Percentiles rank a stretch among this genome's conserved stretches.
Evolutionary conservation across 805 yeast species (phyloP).

Genomic region (Jamesozyma spencerorum): DNA sequence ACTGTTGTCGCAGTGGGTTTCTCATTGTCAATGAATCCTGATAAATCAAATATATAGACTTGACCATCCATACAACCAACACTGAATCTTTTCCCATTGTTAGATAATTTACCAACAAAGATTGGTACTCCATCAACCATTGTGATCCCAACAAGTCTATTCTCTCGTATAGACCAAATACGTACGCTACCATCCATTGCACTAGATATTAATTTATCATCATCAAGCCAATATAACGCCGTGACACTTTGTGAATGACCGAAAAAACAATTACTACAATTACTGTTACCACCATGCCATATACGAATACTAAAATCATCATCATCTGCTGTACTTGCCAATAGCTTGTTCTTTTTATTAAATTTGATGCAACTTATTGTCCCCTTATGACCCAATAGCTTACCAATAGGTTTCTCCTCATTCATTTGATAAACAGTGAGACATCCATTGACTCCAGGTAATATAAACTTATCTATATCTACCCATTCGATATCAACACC

Average conservation of each 20-base stretch:
- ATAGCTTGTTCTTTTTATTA: conserved; percentile 40
- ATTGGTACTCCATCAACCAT: conserved; percentile 46
- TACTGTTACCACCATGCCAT: conserved; percentile 61
- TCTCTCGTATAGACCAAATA: conserved; percentile 47
- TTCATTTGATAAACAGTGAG: conserved; percentile 48
- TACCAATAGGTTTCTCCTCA: conserved; percentile 40
- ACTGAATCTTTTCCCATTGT: conserved; percentile 41
- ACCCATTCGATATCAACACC: conserved; percentile 69
- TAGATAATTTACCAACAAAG: conserved; percentile 44
- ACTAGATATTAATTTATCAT: conserved; percentile 38
- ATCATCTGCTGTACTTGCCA: conserved; percentile 64
- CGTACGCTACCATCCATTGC: conserved; percentile 66
- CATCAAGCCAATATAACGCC: conserved; percentile 46
- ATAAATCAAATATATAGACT: conserved; percentile 41
- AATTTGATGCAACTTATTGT: conserved; percentile 49
- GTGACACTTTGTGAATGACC: conserved; percentile 55
- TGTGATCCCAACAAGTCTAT: conserved; percentile 21
- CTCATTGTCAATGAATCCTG: neutral
- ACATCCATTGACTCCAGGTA: conserved; percentile 51
- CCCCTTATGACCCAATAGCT: conserved; percentile 56
- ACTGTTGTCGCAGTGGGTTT: conserved; percentile 8
- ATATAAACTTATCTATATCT: conserved; percentile 54
- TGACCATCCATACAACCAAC: conserved; percentile 61
- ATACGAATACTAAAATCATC: conserved; percentile 56
- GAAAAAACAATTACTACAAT: conserved; percentile 38